Base-by-base conservation (phyloP, 768 basidiomycete genomes). In the Agaricus subrufescens region DNA sequence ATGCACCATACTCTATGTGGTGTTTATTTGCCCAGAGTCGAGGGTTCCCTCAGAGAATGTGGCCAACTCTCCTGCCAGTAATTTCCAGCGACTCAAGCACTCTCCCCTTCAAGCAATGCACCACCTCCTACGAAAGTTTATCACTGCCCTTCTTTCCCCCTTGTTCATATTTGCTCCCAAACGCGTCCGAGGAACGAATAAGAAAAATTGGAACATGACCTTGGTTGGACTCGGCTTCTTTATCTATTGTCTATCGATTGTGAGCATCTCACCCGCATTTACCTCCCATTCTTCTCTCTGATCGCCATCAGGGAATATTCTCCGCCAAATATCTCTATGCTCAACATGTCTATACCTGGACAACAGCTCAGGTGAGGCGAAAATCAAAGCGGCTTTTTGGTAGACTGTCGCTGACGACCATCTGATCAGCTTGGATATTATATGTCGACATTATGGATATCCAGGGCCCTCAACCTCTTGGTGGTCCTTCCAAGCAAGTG, bases 311-410 rank as follows among this genome's bases (percentile, higher is more conserved):
- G 80, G 90, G 87, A 15, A 68, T 91, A 1, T 86, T 84, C 67
- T 84, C 83, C 51, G 74, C 86, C 57, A 92, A 91, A 67, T 91
- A 90, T 61, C 70, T 91, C 37, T 93, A 91, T 58, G 89, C 86
- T 0, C 82, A 83, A 61, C 86, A 90, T 63, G 72, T 85, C 9
- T 91, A 86, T 62, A 66, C 72, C 10, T 91, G 89, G 89, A 77
- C 75, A 12, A 77, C 87, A 10, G 80, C 80, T 38, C 74, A 84
- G 74, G 80, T 67, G 60, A 40, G 57, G 34, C 38, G 19, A 53
- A 29, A 2, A 25, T 26, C 40, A 19, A 29, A 9, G 7, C 15
- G 43, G 34, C 29, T 19, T 46, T 4, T 34, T 3, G 34, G 11
- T 34, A 2, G 34, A 34, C 34, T 34, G 34, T 23, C 66, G 14